These are phyloP conservation scores for Citeromyces siamensis DNA, from an alignment of 1,139 yeast species.

Conservation along the genomic window DNA sequence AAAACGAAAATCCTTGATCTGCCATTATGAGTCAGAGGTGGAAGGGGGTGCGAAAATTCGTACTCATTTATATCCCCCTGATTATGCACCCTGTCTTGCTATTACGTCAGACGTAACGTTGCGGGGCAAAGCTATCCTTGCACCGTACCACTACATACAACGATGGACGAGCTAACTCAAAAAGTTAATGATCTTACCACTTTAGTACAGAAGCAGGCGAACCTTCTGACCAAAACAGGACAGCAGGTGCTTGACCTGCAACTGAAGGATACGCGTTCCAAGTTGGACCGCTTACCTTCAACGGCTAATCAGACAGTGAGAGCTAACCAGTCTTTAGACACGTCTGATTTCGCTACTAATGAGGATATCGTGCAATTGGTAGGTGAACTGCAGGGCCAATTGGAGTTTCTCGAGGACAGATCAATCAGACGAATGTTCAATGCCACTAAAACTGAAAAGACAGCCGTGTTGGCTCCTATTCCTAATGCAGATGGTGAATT, in stretches of 20 bases:
- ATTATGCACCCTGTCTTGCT: slow-evolving; percentile 1
- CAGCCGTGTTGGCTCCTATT: slow-evolving; percentile 35
- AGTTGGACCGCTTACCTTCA: slow-evolving; percentile 18
- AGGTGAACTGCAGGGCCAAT: slow-evolving; percentile 80
- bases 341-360: slow-evolving; percentile 57
- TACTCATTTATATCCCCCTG: neutral
- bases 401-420: slow-evolving; percentile 60
- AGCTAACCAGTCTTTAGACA: slow-evolving; percentile 22
- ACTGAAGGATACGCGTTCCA: slow-evolving; percentile 31
- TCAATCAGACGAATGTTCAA: slow-evolving; percentile 48
- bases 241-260: slow-evolving; percentile 63
- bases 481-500: slow-evolving; percentile 68
- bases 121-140: neutral
- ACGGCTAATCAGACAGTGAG: slow-evolving; percentile 2
- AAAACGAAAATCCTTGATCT: too few relatives aligned
- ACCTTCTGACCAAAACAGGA: slow-evolving; percentile 53
- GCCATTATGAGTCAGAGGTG: too few relatives aligned
- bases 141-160: slow-evolving; percentile 4
- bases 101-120: slow-evolving; percentile 3
- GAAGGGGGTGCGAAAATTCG: too few relatives aligned
- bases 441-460: slow-evolving; percentile 18
- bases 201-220: slow-evolving; percentile 34
- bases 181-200: slow-evolving; percentile 34
- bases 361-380: slow-evolving; percentile 80
- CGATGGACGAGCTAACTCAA: slow-evolving; percentile 23